A percentile compares a stretch with the other conserved stretches of the same genome.
Conservation (phyloP, 176 grass and related monocot species). For the Triticum aestivum region DNA sequence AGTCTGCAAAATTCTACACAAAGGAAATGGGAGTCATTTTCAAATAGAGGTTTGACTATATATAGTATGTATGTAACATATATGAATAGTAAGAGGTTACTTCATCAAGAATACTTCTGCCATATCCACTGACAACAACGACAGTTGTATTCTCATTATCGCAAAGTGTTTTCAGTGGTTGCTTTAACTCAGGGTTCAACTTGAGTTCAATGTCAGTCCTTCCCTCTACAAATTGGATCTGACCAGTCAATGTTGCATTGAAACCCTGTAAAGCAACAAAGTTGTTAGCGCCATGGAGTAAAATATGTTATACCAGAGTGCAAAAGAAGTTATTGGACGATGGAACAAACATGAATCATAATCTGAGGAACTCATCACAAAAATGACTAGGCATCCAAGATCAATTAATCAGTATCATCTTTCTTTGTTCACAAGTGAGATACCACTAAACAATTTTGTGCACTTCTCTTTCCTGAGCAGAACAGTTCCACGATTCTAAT, state of each 20-base stretch:
- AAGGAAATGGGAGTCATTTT: background rate
- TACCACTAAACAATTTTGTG: background rate
- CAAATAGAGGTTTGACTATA: background rate
- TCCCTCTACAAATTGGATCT: conserved; percentile 65
- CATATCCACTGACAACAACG: conserved; percentile 84
- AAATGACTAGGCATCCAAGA: background rate
- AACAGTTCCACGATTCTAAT: background rate
- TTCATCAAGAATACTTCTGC: conserved; percentile 79
- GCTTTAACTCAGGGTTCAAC: conserved; percentile 86
- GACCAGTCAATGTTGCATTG: conserved; percentile 80
- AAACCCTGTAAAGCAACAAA: conserved; percentile 60
- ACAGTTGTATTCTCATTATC: conserved; percentile 75
- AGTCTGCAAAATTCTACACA: conserved; percentile 77
- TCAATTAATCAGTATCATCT: background rate
- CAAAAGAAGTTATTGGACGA: background rate
- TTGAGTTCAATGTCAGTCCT: conserved; percentile 70
- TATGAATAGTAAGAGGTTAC: conserved; percentile 35
- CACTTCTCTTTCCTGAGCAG: background rate
- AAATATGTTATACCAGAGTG: background rate
- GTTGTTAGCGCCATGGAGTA: background rate
- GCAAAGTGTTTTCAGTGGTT: conserved; percentile 58
- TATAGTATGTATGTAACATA: background rate
- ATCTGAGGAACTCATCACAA: background rate
- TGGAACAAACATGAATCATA: background rate
- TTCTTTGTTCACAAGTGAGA: background rate